Base-by-base conservation (phyloP, 1,284 basidiomycete species). In the Porphyrellus sp. region DNA sequence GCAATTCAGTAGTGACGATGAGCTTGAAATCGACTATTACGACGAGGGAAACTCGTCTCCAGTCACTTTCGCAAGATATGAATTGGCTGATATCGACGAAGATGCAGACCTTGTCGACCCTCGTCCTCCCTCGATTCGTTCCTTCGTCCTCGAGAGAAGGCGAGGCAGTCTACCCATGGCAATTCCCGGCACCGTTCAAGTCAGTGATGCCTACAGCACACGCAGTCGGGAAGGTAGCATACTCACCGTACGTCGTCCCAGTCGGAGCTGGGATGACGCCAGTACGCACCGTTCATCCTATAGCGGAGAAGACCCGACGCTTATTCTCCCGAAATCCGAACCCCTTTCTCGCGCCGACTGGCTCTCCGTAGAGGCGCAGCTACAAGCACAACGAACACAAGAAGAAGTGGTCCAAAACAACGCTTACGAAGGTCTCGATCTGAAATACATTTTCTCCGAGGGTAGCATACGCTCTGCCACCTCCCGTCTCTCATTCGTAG, bases 1-100 rank as follows among this genome's bases (percentile, higher is more conserved):
- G 69, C 63, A 76, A 44, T 76, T 78, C 55, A 76, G 74, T 51
- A 80, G 78, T 28, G 78, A 80, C 50, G 80, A 80, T 20, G 78
- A 80, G 40, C 68, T 76, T 30, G 75, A 72, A 30, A 66, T 73
- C 24, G 71, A 73, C 39, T 69, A 71, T 33, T 72, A 70, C 33
- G 70, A 71, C 40, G 67, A 71, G 37, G 66, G 66, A 43, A 71
- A 72, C 49, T 63, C 62, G 7, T 68, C 67, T 2, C 67, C 69
- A 23, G 58, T 68, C 67, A 70, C 61, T 1, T 69, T 70, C 45
- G 63, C 68, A 58, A 58, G 67, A 65, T 72, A 74, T 20, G 65
- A 67, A 67, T 34, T 75, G 67, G 57, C 64, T 67, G 56, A 72
- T 41, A 56, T 65, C 35, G 65, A 64, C 42, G 71, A 71, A 57